A percentile compares a stretch with the other conserved stretches of the same genome.
These are phyloP conservation scores for Catenaria anguillulae DNA, from an alignment of 371 early-diverging fungal species.

Conservation along the genomic window DNA sequence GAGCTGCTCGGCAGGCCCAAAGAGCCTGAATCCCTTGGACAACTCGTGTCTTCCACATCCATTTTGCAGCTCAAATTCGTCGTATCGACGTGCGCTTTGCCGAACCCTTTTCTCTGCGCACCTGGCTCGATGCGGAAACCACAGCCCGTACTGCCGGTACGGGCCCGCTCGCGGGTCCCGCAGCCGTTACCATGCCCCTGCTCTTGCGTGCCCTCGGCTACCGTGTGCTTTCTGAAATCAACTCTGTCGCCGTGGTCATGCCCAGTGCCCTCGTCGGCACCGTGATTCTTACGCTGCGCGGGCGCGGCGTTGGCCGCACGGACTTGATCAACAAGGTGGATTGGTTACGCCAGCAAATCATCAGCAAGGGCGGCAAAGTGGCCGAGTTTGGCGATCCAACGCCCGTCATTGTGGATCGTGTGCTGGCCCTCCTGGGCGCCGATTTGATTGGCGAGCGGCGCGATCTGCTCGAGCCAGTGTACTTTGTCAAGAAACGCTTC, in stretches of 20 bases:
- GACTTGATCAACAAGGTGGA: slow-evolving; percentile 68
- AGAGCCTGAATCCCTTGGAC: slow-evolving; percentile 58
- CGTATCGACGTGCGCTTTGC: slow-evolving; percentile 57
- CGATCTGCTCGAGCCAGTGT: slow-evolving; percentile 72
- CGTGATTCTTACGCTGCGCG: slow-evolving; percentile 62
- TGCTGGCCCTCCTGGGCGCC: slow-evolving; percentile 42
- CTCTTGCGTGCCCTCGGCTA: slow-evolving; percentile 37
- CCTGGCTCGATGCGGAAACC: slow-evolving; percentile 38
- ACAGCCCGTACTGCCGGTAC: slow-evolving; percentile 20
- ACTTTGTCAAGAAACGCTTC: slow-evolving; percentile 69
- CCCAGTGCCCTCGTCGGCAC: slow-evolving; percentile 61
- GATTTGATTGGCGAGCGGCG: slow-evolving; percentile 59
- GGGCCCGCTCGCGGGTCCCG: slow-evolving; percentile 13
- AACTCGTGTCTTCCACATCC: slow-evolving; percentile 34
- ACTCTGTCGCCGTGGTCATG: slow-evolving; percentile 58
- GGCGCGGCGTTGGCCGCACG: slow-evolving; percentile 65
- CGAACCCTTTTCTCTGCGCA: slow-evolving; percentile 52
- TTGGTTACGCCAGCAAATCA: slow-evolving; percentile 55
- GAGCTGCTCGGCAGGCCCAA: slow-evolving; percentile 73
- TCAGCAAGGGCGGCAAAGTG: slow-evolving; percentile 58
- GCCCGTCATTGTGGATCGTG: slow-evolving; percentile 27
- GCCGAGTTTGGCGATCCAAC: slow-evolving; percentile 56
- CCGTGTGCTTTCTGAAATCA: slow-evolving; percentile 54
- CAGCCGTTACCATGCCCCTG: slow-evolving; percentile 3
- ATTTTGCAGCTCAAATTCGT: slow-evolving; percentile 56